Evolutionary conservation across 768 basidiomycete species (phyloP).

Genomic region (Cyathus striatus): DNA sequence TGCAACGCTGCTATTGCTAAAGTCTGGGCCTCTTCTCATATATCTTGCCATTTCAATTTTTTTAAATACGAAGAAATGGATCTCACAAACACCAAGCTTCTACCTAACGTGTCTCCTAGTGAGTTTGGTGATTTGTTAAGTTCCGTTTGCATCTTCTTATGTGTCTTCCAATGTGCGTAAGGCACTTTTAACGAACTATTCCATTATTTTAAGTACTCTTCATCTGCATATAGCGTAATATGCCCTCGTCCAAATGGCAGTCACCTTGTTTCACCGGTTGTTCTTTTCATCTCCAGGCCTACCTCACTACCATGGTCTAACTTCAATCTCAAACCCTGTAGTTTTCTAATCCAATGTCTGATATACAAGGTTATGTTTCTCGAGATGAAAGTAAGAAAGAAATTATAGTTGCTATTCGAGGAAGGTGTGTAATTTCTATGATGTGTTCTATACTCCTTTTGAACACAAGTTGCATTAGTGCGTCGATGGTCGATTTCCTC

Average conservation of each 20-base stretch:
- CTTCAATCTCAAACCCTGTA: conserved; percentile 9
- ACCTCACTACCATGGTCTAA: background rate
- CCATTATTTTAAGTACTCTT: conserved; percentile 52
- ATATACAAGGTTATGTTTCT: conserved; percentile 46
- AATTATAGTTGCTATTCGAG: conserved; percentile 43
- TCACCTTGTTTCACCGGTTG: conserved; percentile 29
- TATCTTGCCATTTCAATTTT: no score
- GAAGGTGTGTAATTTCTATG: conserved; percentile 40
- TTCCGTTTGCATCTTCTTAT: no score
- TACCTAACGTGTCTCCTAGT: no score
- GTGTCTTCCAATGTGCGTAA: no score
- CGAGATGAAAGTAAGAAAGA: conserved; percentile 40
- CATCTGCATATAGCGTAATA: conserved; percentile 39
- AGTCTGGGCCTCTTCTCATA: no score
- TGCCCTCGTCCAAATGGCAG: conserved; percentile 50
- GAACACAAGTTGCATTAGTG: conserved; percentile 17
- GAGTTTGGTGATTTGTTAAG: no score
- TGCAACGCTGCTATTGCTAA: no score
- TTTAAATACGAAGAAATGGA: no score
- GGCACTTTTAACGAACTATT: conserved; percentile 39
- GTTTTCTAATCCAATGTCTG: conserved; percentile 37
- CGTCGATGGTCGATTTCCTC: conserved; percentile 34
- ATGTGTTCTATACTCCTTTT: background rate
- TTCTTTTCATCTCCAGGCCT: conserved; percentile 21
- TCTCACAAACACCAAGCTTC: no score